Evolutionary conservation across 345 rosid species (phyloP).

Genomic region (Gossypium stocksii): DNA sequence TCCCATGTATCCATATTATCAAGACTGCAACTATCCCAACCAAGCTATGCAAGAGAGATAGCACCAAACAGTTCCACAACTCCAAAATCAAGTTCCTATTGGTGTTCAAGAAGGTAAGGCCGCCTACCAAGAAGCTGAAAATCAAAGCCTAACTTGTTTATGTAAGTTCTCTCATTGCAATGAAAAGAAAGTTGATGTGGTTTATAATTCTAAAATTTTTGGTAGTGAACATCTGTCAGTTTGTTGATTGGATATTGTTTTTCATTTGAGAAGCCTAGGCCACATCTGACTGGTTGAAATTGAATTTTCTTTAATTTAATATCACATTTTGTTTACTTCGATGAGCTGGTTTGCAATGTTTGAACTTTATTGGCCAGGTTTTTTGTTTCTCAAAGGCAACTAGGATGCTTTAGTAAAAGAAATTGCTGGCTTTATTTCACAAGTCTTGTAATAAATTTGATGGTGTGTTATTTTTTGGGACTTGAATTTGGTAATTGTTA

Average conservation of each 20-base stretch:
- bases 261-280: background rate
- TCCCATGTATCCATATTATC: slow-evolving; percentile 58
- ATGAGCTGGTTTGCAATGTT: background rate
- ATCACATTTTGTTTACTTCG: slow-evolving; percentile 1
- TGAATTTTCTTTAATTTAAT: slow-evolving; percentile 12
- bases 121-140: slow-evolving; percentile 54
- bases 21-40: slow-evolving; percentile 54
- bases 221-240: slow-evolving; percentile 9
- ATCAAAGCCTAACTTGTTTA: slow-evolving; percentile 47
- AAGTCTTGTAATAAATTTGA: too few relatives aligned
- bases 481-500: too few relatives aligned
- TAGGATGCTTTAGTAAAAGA: background rate
- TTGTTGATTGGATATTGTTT: too few relatives aligned
- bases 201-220: slow-evolving; percentile 18
- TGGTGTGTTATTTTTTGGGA: too few relatives aligned
- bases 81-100: slow-evolving; percentile 47
- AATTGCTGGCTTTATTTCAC: too few relatives aligned
- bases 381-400: background rate
- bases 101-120: slow-evolving; percentile 43
- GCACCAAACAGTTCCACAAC: slow-evolving; percentile 57
- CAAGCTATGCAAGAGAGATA: slow-evolving; percentile 45
- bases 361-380: too few relatives aligned
- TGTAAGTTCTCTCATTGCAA: slow-evolving; percentile 26
- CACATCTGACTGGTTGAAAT: background rate
- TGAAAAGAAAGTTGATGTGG: background rate